Evolutionary conservation across 495 filamentous ascomycete genomes (phyloP), one percentile per base, ranked within the genome.

Genomic region (Letharia lupina): DNA sequence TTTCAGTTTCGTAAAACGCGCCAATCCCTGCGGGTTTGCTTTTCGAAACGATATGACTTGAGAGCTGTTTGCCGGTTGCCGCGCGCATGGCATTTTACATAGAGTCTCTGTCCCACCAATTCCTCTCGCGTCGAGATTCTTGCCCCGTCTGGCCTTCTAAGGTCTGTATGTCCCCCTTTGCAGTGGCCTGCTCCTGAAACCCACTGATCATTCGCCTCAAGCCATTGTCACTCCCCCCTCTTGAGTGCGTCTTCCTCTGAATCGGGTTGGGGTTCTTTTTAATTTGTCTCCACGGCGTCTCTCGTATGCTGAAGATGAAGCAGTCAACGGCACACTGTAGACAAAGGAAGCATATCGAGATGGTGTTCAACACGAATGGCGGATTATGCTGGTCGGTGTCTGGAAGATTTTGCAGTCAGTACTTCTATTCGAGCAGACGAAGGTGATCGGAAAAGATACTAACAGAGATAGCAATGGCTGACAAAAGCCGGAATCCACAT

Each of bases 401-500:
- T 56, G 52, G 12, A 56, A 13, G 48, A 31, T 31, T 33, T 35
- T 18, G 13, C 5, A 33, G 11, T 33, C 7, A 33, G 52, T 35
- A 56, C 52, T 35, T 35, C 52, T 16, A 15, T 31, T 13, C n/a
- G 48, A 54, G 23, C 48, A 56, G 48, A 56, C 6, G 8, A 35
- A 35, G 13, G 15, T 52, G 18, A 16, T 8, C 52, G 4, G 16
- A 7, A 35, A 4, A 16, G 15, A 6, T 33, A 56, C 52, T 56
- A 6, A 56, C 52, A 80, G 61, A 81, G 77, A 75, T 86, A 89
- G 62, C 82, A 77, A 73, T 91, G 84, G 35, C 77, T 78, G 18
- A 87, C 74, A 71, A 91, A 89, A 16, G 89, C 88, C n/a, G 86
- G 74, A 45, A 88, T 72, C 89, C 89, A 92, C 75, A 89, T 82